Evolutionary conservation across 2,329 filamentous ascomycete species (phyloP), one percentile per base, ranked within the genome.

Genomic region (Escovopsis sp.): DNA sequence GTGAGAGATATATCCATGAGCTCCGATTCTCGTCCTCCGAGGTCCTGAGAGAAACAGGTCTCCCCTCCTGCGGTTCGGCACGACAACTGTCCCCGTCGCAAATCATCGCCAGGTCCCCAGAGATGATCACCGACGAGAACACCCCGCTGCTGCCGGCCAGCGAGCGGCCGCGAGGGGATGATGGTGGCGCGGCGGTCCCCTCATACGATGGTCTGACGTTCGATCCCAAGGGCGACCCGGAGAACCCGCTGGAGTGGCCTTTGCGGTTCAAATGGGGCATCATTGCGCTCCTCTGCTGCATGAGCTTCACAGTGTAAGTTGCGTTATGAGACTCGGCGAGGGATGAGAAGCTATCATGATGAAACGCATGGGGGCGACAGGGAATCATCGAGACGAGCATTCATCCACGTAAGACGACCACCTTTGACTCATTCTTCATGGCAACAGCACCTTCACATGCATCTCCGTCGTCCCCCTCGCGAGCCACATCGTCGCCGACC

Each of bases 391-490:
- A 17, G 28, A 9, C 12, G 1, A 5, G 13, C 8, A 29, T 7
- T 3, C 14, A 7, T 4, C 13, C n/a, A 25, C 18, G 16, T 15
- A 33, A 25, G 8, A 21, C 8, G 18, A 18, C 17, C n/a, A 15
- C 31, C 9, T 31, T 15, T 17, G 16, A 30, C n/a, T 30, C 8
- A 14, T 17, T n/a, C 8, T 16, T 15, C 11, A 15, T 15, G 33
- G 2, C 17, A 16, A 16, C 35, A 72, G 68, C 4, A 72, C 69
- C 3, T 70, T 73, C 42, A 72, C 66, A 6, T 74, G 69, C 50
- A 68, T 71, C 37, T 63, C 62, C 0, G 57, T 72, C 1, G 65
- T 72, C 1, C 69, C 70, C 0, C 57, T 74, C 34, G 68, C 70
- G 6, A 56, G 53, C 27, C 56, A 54, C 32, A 72, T 74, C 41